Percentiles rank a stretch among this genome's conserved stretches.
These are phyloP conservation scores for Rubia balearica DNA, from an alignment of 305 asterid genomes.

Conservation along the genomic window DNA sequence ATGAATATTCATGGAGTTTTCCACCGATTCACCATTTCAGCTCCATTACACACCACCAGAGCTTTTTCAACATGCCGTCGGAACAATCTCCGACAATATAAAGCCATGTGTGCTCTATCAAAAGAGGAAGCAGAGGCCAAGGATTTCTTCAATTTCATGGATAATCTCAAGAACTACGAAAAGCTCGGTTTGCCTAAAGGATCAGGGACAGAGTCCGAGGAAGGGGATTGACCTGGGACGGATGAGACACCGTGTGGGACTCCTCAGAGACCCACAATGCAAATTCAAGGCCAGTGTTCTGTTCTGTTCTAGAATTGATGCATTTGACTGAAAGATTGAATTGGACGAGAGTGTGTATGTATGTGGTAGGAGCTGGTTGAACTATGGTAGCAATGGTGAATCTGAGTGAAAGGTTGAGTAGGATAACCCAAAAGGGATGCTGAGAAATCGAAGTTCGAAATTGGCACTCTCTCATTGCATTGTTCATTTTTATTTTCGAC, in stretches of 20 bases:
- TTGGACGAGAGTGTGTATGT: too few relatives aligned
- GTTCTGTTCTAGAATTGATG: background rate
- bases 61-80: background rate
- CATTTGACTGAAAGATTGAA: too few relatives aligned
- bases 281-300: conserved; percentile 60
- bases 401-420: conserved; percentile 2
- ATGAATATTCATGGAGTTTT: conserved; percentile 9
- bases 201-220: conserved; percentile 78
- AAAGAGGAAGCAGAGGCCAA: conserved; percentile 37
- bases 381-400: background rate
- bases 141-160: conserved; percentile 53
- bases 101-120: conserved; percentile 30
- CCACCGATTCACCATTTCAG: conserved; percentile 9
- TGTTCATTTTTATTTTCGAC: background rate
- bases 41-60: background rate
- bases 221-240: conserved; percentile 85
- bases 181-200: conserved; percentile 73
- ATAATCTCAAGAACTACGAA: conserved; percentile 74
- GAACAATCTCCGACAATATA: conserved; percentile 6
- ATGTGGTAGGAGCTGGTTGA: too few relatives aligned
- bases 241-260: conserved; percentile 65
- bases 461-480: background rate
- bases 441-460: background rate
- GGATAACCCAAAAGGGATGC: background rate
- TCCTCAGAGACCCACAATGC: conserved; percentile 72